Percentiles rank a stretch among this genome's conserved stretches.
Conservation (phyloP, 345 rosid species). For the Brassica incana region DNA sequence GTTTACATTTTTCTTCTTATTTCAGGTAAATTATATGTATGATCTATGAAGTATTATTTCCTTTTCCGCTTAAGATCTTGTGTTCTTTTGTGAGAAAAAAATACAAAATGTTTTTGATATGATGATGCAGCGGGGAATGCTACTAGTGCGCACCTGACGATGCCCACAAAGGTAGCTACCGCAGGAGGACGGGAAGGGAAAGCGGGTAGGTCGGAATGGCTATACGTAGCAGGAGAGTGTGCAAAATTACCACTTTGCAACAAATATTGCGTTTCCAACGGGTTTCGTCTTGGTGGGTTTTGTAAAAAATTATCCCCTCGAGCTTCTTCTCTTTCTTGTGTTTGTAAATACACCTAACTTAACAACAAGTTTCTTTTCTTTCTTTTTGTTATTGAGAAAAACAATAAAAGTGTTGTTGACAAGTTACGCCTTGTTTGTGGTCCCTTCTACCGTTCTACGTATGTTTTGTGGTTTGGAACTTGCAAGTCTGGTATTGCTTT, state of each 20-base stretch:
- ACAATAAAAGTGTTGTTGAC: conserved; percentile 16
- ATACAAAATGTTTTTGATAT: not conserved
- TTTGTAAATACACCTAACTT: conserved; percentile 29
- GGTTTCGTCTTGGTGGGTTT: conserved; percentile 39
- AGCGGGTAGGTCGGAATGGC: conserved; percentile 28
- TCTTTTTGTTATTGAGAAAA: conserved; percentile 5
- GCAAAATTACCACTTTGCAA: conserved; percentile 27
- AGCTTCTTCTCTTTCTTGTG: conserved; percentile 32
- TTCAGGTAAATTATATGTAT: conserved; percentile 21
- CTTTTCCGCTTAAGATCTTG: not conserved
- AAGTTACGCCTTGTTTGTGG: not conserved
- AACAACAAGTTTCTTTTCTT: not conserved
- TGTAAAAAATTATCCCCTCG: conserved; percentile 36
- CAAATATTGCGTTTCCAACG: conserved; percentile 32
- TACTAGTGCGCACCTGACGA: not conserved
- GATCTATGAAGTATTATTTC: not conserved
- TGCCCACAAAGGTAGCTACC: not conserved
- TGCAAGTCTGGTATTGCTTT: not conserved
- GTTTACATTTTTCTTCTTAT: conserved; percentile 22
- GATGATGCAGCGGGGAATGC: conserved; percentile 10
- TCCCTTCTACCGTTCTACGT: not conserved
- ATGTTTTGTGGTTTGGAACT: not conserved
- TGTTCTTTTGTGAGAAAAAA: not conserved
- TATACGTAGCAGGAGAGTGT: conserved; percentile 35
- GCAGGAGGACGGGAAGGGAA: not conserved